Evolutionary conservation across 495 filamentous ascomycete species (phyloP), one percentile per base, ranked within the genome.

Genomic region (Echria macrotheca): DNA sequence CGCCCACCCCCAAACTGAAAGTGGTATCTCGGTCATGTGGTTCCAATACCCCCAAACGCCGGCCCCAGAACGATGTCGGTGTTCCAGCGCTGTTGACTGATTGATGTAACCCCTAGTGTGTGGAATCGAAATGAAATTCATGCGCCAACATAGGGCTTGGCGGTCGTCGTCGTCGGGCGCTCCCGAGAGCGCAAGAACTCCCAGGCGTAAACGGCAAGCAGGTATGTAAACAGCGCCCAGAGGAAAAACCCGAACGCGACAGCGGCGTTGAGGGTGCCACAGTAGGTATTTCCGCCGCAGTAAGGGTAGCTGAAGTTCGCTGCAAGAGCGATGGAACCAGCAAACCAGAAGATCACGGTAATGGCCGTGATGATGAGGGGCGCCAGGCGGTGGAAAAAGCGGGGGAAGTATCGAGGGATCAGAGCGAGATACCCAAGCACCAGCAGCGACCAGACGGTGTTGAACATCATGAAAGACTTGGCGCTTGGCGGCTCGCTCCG

Each of bases 291-390:
- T 31, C 51, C 57, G 6, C 47, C 45, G 51, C 70, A 66, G 8
- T 59, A 44, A 6, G 70, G 68, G 1, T 74, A 60, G 14, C 72
- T 75, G 36, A 86, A 62, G 48, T 74, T 71, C 3, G 79, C 82
- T 2, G 81, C 86, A 1, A 89, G 58, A 0, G 86, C 86, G 60
- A 94, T 82, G 51, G 85, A 85, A 21, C 87, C 87, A 0, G 83
- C 81, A 61, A 95, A 89, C 89, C 89, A 94, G 73, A 91, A 90
- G 29, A 91, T 74, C 73, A 80, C 83, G n/a, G 87, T 90, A 10
- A 91, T 38, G 36, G 68, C 67, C 52, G 91, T 85, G 24, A 85
- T 68, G n/a, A 56, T 81, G 7, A 86, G 72, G 4, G 89, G 75
- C 29, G 67, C 76, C 22, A 79, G 72, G n/a, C 71, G 76, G 66